phyloP scores from a whole-genome alignment of 495 filamentous ascomycete genomes.

The Aspergillus cavernicola region DNA sequence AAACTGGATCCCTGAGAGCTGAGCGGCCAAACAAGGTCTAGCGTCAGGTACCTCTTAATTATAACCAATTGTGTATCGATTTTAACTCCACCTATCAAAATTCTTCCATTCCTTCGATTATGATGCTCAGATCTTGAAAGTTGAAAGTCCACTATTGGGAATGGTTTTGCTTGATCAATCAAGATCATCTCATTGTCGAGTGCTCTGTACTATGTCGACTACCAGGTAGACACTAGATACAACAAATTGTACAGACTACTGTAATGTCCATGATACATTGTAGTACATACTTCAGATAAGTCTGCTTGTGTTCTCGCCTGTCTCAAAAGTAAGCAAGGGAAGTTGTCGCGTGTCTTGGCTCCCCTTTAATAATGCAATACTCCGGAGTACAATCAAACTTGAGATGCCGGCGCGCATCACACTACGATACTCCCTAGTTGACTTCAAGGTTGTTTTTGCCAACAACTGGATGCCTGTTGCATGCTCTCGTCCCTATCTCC shows the following conservation, averaged over 20 bases:
- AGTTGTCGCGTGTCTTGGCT: slow-evolving; percentile 6
- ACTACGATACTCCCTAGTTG: not conserved
- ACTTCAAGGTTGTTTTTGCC: not conserved
- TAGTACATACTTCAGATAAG: too few species aligned
- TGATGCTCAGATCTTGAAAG: not conserved
- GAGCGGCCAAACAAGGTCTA: slow-evolving; percentile 16
- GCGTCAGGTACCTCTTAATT: slow-evolving; percentile 28
- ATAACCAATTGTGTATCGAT: slow-evolving; percentile 21
- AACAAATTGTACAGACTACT: too few species aligned
- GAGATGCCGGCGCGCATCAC: slow-evolving; percentile 11
- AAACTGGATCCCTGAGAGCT: not conserved
- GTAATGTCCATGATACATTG: too few species aligned
- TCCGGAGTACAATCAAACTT: not conserved
- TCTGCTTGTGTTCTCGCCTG: not conserved
- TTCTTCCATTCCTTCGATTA: not conserved
- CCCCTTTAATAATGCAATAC: not conserved
- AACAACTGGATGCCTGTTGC: too few species aligned
- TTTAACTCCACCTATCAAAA: slow-evolving; percentile 2
- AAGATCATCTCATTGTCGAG: too few species aligned
- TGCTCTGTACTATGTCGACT: too few species aligned
- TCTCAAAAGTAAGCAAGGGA: not conserved
- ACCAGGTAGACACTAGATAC: too few species aligned
- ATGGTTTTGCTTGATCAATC: too few species aligned
- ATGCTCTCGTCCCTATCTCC: too few species aligned
- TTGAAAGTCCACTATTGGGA: too few species aligned